phyloP scores from a whole-genome alignment of 1,284 basidiomycete genomes.

The Neonothopanus nambi region DNA sequence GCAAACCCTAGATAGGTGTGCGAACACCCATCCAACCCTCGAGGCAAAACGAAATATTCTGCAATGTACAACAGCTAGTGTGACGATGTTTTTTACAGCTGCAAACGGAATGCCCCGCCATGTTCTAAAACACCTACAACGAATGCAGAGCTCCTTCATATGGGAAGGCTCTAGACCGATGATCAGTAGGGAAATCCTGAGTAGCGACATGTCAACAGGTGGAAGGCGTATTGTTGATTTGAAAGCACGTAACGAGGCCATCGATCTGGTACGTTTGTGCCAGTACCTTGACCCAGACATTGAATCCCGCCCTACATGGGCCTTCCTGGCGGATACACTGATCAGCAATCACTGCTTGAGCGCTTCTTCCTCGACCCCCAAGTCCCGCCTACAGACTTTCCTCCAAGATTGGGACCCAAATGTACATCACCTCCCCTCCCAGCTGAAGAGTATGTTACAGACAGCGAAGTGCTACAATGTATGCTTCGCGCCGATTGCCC shows the following conservation, averaged over 20 bases:
- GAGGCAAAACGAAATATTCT: not conserved
- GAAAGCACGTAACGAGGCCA: constrained; percentile 13
- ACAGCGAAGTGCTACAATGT: not conserved
- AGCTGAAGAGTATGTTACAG: not conserved
- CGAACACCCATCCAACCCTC: not conserved
- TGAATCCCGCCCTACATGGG: not conserved
- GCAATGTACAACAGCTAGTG: not conserved
- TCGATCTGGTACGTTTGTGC: not conserved
- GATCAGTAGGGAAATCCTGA: not conserved
- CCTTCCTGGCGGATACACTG: constrained; percentile 4
- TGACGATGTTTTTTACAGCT: not conserved
- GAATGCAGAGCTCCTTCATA: not conserved
- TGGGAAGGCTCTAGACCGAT: too few species aligned
- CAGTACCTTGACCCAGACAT: not conserved
- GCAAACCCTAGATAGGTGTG: not conserved
- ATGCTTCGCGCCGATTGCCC: constrained; percentile 11
- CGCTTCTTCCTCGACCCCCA: not conserved
- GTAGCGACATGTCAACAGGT: not conserved
- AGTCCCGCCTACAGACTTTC: constrained; percentile 5
- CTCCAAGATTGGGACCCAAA: constrained; percentile 13
- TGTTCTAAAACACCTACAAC: not conserved
- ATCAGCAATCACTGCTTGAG: too few species aligned
- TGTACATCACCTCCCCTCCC: not conserved
- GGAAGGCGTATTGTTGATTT: constrained; percentile 9
- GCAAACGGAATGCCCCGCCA: constrained; percentile 5